Evolutionary conservation across 768 basidiomycete genomes (phyloP).

Genomic region (Leccinum fibrillosum): DNA sequence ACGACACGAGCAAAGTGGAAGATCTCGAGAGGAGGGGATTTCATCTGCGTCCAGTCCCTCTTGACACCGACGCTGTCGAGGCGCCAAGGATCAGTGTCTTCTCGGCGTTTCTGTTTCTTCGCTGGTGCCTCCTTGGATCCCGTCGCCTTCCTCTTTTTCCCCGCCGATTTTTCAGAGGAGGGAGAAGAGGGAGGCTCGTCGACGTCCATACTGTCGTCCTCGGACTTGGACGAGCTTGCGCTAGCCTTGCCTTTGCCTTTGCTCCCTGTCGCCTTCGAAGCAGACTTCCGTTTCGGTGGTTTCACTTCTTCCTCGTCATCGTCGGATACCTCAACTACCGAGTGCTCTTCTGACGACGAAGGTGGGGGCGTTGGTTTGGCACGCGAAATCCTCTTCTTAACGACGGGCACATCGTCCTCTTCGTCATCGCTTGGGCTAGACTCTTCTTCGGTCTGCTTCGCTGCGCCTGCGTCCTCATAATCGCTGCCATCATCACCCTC

Average conservation of each 20-base stretch:
- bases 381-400: conserved; percentile 20
- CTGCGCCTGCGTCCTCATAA: conserved; percentile 28
- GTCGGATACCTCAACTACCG: conserved; percentile 21
- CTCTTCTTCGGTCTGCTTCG: conserved; percentile 41
- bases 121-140: conserved; percentile 31
- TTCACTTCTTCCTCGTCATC: conserved; percentile 28
- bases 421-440: conserved; percentile 22
- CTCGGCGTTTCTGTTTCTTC: conserved; percentile 62
- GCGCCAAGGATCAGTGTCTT: conserved; percentile 74
- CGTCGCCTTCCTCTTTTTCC: conserved; percentile 44
- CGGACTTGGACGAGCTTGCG: conserved; percentile 33
- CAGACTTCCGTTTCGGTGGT: conserved; percentile 31
- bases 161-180: conserved; percentile 34
- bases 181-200: conserved; percentile 43
- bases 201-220: conserved; percentile 54
- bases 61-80: conserved; percentile 58
- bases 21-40: conserved; percentile 83
- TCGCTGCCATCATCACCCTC: conserved; percentile 28
- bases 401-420: conserved; percentile 16
- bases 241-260: conserved; percentile 24
- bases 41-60: conserved; percentile 76
- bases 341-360: conserved; percentile 32
- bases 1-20: conserved; percentile 89
- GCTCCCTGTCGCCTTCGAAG: conserved; percentile 17
- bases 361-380: conserved; percentile 28